Base-by-base conservation (phyloP, 805 yeast genomes). In the Candida insectalens region DNA sequence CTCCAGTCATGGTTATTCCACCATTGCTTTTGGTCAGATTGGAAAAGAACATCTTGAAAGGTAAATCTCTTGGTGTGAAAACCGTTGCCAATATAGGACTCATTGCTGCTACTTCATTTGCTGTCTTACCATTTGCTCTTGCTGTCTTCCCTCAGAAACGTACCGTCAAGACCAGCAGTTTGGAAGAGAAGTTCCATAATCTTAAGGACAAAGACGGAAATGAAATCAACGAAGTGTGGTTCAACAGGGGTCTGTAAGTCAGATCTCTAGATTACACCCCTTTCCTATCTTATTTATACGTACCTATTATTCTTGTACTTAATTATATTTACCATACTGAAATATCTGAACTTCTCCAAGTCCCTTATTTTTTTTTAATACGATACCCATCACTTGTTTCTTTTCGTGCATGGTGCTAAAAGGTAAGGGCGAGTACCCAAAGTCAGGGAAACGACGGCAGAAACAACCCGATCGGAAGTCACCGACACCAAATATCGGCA, bases 1-100 rank as follows among this genome's bases (percentile, higher is more conserved):
- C 98, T 0, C 99, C 99, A 14, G 72, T 92, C 47, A 92, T 92
- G 99, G 98, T 83, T 15, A 57, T 92, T 5, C 98, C 99, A 2
- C 96, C 99, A 3, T 67, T 92, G 47, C 51, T 84, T 19, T 67
- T 92, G 28, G 85, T 87, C 30, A 73, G 67, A 53, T 63, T 92
- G 43, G 96, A 92, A 60, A 71, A 69, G 43, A 67, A 78, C 1
- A 51, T 78, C 13, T 65, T 88, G 42, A 76, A 71, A 49, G 81
- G 83, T 22, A 82, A 75, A 52, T 70, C 88, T 6, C 57, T 72
- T 38, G 65, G 75, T 14, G 60, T 72, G 4, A 85, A 81, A 49
- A 79, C 82, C 5, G 50, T 67, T 12, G 78, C 77, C n/a, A 92
- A 88, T 52, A 64, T 92, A 35, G 96, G 94, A 13, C 63, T 92